Base-by-base conservation (phyloP, 2,329 filamentous ascomycete genomes). In the Cordyceps tenuipes region DNA sequence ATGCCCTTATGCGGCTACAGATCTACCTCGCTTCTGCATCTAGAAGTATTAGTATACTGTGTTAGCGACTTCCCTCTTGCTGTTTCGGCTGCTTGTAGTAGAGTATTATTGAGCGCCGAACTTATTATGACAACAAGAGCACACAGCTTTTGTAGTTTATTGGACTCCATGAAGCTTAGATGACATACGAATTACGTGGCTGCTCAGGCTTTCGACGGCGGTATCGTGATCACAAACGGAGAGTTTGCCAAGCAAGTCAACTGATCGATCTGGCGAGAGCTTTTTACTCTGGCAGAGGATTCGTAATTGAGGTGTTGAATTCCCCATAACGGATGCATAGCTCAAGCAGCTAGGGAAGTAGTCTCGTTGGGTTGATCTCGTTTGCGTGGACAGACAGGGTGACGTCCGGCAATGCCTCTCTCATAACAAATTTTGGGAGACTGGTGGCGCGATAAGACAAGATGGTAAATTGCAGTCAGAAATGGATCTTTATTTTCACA, bases 401-500 rank as follows among this genome's bases (percentile, higher is more conserved):
- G 9, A 21, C 6, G 17, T 19, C 26, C 26, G 23, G 21, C 3
- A 8, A 10, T 21, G 21, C 44, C 21, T 10, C 3, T 2, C 4
- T 26, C 21, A 26, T 2, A 46, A 46, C n/a, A 12, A 13, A 47
- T 7, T 29, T 48, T 43, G n/a, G n/a, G 2, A 21, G 1, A 51
- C 34, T 31, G 13, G n/a, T 12, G 34, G 49, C 9, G 19, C 36
- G 21, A 34, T 6, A 36, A 31, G 36, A 36, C 34, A 12, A 36
- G 41, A 9, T n/a, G 36, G 48, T 19, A n/a, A n/a, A n/a, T 52
- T 26, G 15, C 41, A 53, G 57, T 43, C 57, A n/a, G 46, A 26
- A 46, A 60, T 60, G 44, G 13, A 47, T 26, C 46, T 36, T 44
- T 44, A 21, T 15, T 36, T 60, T 60, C 59, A 56, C 43, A 51